A percentile compares a stretch with the other conserved stretches of the same genome.
phyloP scores from a whole-genome alignment of 768 basidiomycete genomes.

The Sarcodon sp. region DNA sequence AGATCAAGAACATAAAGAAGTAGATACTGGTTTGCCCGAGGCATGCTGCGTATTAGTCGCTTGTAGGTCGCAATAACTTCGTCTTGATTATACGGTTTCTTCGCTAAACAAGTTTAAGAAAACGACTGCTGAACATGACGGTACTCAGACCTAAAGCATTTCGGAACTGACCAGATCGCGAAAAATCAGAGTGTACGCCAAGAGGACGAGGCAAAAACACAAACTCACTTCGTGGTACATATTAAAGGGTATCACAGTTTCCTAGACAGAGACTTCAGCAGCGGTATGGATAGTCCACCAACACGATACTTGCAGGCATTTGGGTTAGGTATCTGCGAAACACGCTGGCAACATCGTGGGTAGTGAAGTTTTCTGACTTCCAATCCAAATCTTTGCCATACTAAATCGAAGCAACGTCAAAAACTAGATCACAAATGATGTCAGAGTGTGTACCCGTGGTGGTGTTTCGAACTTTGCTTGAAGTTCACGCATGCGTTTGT shows the following conservation, averaged over 20 bases:
- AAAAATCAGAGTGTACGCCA: slow-evolving; percentile 4
- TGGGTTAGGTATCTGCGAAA: slow-evolving; percentile 92
- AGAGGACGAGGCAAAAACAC: slow-evolving; percentile 1
- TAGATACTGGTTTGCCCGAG: slow-evolving; percentile 88
- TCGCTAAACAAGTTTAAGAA: slow-evolving; percentile 27
- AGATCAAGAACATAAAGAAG: slow-evolving; percentile 94
- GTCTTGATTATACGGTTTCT: slow-evolving; percentile 54
- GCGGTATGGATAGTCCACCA: slow-evolving; percentile 3
- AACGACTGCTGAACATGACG: neutral
- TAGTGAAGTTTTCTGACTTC: slow-evolving; percentile 75
- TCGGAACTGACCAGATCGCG: slow-evolving; percentile 45
- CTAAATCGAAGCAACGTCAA: slow-evolving; percentile 22
- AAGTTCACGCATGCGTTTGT: slow-evolving; percentile 90
- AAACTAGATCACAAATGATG: neutral
- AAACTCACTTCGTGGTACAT: slow-evolving; percentile 75
- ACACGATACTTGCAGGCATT: slow-evolving; percentile 67
- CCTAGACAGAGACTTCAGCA: slow-evolving; percentile 30
- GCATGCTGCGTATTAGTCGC: slow-evolving; percentile 71
- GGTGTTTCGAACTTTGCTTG: slow-evolving; percentile 85
- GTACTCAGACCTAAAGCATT: slow-evolving; percentile 50
- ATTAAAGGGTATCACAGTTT: slow-evolving; percentile 87
- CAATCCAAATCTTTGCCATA: slow-evolving; percentile 93
- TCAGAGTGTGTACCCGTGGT: slow-evolving; percentile 52
- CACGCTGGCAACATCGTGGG: slow-evolving; percentile 95
- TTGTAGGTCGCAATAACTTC: slow-evolving; percentile 74